Evolutionary conservation across 208 protist species (phyloP).

Genomic region (Trypanosoma mega): DNA sequence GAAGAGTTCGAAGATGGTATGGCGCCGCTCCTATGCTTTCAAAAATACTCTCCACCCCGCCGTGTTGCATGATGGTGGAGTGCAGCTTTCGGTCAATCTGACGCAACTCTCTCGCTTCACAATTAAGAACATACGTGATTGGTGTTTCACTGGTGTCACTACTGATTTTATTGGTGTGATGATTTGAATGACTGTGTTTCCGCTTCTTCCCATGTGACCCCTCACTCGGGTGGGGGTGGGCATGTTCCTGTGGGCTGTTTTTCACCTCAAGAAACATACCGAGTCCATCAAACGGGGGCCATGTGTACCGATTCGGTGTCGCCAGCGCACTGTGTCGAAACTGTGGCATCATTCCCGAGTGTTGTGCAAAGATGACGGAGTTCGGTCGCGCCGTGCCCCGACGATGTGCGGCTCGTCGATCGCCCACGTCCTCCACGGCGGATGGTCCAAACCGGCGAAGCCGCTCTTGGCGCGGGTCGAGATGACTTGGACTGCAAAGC

Average conservation of each 20-base stretch:
- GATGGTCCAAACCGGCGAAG: constrained; percentile 68
- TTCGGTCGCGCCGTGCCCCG: constrained; percentile 44
- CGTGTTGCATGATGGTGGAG: constrained; percentile 29
- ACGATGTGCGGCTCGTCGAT: constrained; percentile 48
- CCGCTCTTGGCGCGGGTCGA: constrained; percentile 73
- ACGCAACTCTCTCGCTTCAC: constrained; percentile 32
- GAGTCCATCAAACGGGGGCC: constrained; percentile 71
- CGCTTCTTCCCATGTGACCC: too few species aligned
- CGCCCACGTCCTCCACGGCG: constrained; percentile 82
- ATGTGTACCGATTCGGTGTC: constrained; percentile 78
- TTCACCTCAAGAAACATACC: constrained; percentile 45
- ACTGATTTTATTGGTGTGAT: neutral
- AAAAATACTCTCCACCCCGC: constrained; percentile 50
- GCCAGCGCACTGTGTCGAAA: constrained; percentile 63
- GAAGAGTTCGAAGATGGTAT: constrained; percentile 85
- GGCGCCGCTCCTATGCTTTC: constrained; percentile 43
- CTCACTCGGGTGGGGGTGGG: too few species aligned
- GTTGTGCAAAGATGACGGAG: constrained; percentile 62
- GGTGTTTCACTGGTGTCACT: constrained; percentile 5
- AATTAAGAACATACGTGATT: constrained; percentile 41
- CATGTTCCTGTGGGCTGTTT: too few species aligned
- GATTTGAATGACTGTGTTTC: neutral
- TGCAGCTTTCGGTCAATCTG: constrained; percentile 44
- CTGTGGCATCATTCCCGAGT: constrained; percentile 35
- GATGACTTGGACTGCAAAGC: constrained; percentile 50